Percentiles rank a stretch among this genome's conserved stretches.
Conservation (phyloP, 306 rosid species). For the Quercus gilva region DNA sequence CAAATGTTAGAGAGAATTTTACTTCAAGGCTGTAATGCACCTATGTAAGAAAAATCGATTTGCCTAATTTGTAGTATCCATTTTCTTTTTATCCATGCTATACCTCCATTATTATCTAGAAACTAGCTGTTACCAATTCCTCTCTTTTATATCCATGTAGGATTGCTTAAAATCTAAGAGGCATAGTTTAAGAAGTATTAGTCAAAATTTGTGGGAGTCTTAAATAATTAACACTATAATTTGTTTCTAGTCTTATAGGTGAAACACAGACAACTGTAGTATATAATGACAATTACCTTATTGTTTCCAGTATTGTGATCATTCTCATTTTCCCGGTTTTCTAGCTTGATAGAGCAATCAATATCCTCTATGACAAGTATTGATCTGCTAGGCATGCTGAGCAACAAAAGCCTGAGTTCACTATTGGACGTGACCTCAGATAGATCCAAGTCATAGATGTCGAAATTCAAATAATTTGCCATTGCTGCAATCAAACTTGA, state of each 20-base stretch:
- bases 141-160: too few relatives aligned
- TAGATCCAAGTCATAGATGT: constrained; percentile 42
- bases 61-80: too few relatives aligned
- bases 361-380: constrained; percentile 37
- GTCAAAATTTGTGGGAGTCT: too few relatives aligned
- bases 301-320: not conserved
- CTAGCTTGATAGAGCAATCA: constrained; percentile 28
- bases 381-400: constrained; percentile 25
- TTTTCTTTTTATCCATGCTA: too few relatives aligned
- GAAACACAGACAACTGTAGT: not conserved
- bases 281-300: not conserved
- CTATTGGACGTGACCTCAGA: not conserved
- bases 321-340: constrained; percentile 3
- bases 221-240: too few relatives aligned
- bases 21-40: too few relatives aligned
- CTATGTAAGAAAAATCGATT: too few relatives aligned
- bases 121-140: too few relatives aligned
- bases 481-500: constrained; percentile 45
- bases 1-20: not conserved
- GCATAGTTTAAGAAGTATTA: too few relatives aligned
- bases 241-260: too few relatives aligned
- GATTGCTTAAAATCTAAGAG: too few relatives aligned
- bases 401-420: constrained; percentile 17
- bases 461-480: constrained; percentile 38
- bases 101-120: too few relatives aligned